These are phyloP conservation scores for Pichia sp. DNA, from an alignment of 1,139 yeast species.

Conservation along the genomic window DNA sequence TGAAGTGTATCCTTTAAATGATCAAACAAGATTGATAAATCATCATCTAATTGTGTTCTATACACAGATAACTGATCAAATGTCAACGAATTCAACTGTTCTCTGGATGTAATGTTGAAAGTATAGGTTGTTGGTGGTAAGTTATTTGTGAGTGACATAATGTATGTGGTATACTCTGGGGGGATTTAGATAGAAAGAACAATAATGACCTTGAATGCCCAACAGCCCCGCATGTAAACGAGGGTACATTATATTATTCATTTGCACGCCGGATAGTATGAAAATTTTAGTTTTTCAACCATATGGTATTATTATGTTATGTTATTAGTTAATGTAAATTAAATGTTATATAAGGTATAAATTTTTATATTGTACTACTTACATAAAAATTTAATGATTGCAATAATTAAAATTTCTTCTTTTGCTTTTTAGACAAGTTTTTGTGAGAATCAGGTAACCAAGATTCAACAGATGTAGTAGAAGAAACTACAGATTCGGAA, in stretches of 20 bases:
- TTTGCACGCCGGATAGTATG: too few species aligned
- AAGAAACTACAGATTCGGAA: too few species aligned
- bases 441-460: conserved; percentile 54
- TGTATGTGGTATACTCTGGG: background rate
- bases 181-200: background rate
- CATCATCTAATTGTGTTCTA: conserved; percentile 21
- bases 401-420: conserved; percentile 12
- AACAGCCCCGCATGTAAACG: too few species aligned
- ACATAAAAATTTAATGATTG: too few species aligned
- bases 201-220: too few species aligned
- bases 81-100: conserved; percentile 6
- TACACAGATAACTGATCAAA: conserved; percentile 5
- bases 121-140: conserved; percentile 9
- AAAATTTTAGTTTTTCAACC: too few species aligned
- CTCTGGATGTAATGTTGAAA: conserved; percentile 3
- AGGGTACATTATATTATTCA: too few species aligned
- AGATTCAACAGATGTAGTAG: conserved; percentile 39
- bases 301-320: too few species aligned
- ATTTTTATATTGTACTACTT: background rate
- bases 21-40: conserved; percentile 20
- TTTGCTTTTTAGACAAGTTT: conserved; percentile 12
- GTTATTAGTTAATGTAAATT: too few species aligned
- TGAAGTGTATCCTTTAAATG: conserved; percentile 28
- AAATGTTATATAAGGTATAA: background rate
- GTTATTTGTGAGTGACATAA: conserved; percentile 12